Conservation (phyloP, 352 stramenopile species). For the Phytopythium helicoides region DNA sequence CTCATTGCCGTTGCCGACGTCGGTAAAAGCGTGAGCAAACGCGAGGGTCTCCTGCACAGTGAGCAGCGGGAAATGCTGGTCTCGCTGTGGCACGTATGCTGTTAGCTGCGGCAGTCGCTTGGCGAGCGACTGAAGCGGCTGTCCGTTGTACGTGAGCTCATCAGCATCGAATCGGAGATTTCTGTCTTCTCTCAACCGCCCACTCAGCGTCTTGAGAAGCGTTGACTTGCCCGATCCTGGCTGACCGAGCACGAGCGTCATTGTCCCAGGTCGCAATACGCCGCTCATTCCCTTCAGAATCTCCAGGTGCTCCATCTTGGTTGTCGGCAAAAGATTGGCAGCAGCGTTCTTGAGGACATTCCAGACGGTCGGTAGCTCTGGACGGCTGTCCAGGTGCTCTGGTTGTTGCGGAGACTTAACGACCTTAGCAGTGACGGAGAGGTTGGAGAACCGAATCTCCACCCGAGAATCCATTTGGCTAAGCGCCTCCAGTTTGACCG, state of each 20-base stretch:
- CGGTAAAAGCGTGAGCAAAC: conserved; percentile 68
- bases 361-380: too few relatives aligned
- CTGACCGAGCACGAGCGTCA: conserved; percentile 11
- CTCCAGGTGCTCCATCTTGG: too few relatives aligned
- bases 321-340: too few relatives aligned
- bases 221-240: too few relatives aligned
- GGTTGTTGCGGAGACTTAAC: neutral
- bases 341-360: too few relatives aligned
- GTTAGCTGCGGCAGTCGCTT: conserved; percentile 20
- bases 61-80: conserved; percentile 30
- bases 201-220: conserved; percentile 23
- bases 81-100: conserved; percentile 27
- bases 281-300: conserved; percentile 15
- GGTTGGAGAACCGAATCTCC: conserved; percentile 47
- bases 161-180: conserved; percentile 13
- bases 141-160: conserved; percentile 27
- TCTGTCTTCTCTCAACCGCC: conserved; percentile 15
- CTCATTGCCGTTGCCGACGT: conserved; percentile 11
- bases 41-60: conserved; percentile 69
- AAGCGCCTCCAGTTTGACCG: too few relatives aligned
- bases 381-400: too few relatives aligned
- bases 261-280: conserved; percentile 23
- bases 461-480: too few relatives aligned
- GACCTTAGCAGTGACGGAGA: conserved; percentile 36
- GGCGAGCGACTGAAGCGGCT: neutral